Base-by-base conservation (phyloP, 306 rosid species). In the Cicer pinnatifidum region DNA sequence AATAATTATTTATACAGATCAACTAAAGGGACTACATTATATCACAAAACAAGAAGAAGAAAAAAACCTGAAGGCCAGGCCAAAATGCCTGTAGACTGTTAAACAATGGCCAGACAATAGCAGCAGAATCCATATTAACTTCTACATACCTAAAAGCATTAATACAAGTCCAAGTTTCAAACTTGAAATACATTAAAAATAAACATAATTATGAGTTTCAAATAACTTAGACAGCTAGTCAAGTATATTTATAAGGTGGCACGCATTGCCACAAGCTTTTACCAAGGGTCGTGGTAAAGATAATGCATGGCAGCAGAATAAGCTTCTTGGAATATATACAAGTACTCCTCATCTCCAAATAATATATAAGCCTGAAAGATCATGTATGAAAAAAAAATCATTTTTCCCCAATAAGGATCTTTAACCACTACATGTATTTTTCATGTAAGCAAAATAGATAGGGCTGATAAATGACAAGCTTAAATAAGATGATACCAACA, bases 31-130 rank as follows among this genome's bases (percentile, higher is more conserved):
- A 48, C 19, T 58, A 75, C 23, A 28, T 65, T 10, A 38, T 41
- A 46, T 58, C 16, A 67, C 73, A 82, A 73, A 28, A 28, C 35
- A 28, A 59, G 15, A 62, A 59, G 45, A 45, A 74, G 50, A 17
- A 62, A 33, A 56, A 78, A 89, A 93, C 98, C 98, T 93, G 98
- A 83, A 93, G 97, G 73, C 98, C 98, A 4, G 98, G 98, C 98
- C 98, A 93, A 85, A 93, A 93, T 43, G 98, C 98, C 86, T 93
- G 98, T 83, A 93, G 85, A 82, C 98, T 93, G 86, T 93, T 93
- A 81, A 91, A 93, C 71, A 93, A 77, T 53, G 98, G 97, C 98
- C 98, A 93, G 71, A 93, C 98, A 8, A 93, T 82, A 81, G 97
- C 92, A 70, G 92, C 97, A 20, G 98, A 86, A 69, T 93, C 98